phyloP scores from a whole-genome alignment of 73 alveolate species.

The Uronychia binucleata region DNA sequence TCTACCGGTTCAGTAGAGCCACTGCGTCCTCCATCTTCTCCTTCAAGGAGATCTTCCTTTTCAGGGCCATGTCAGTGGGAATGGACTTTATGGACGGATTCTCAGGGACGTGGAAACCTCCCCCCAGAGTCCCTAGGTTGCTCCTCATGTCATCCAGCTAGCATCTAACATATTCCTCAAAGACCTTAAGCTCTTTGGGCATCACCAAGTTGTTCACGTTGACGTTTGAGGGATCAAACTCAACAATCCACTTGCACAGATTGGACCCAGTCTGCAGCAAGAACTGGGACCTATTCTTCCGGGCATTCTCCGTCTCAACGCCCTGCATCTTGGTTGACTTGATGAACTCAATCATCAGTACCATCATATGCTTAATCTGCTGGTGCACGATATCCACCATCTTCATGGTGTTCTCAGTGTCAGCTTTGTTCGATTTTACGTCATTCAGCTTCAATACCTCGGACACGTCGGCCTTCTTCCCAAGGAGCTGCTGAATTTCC shows the following conservation, averaged over 20 bases:
- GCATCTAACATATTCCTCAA: neutral
- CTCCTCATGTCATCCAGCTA: neutral
- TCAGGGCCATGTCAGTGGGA: too few species aligned
- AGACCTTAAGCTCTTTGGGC: conserved; percentile 5
- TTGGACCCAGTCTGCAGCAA: neutral
- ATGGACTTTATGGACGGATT: too few species aligned
- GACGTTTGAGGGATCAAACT: conserved; percentile 7
- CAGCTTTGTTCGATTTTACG: conserved; percentile 31
- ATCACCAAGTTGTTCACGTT: neutral
- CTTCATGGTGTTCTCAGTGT: conserved; percentile 14
- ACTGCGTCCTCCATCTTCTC: neutral
- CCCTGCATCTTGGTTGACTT: neutral
- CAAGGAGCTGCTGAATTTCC: conserved; percentile 6
- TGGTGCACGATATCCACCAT: conserved; percentile 33
- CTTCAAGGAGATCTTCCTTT: neutral
- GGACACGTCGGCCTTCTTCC: conserved; percentile 16
- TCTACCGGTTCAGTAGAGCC: neutral
- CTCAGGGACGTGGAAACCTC: too few species aligned
- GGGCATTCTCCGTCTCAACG: neutral
- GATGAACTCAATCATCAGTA: conserved; percentile 27
- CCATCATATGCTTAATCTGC: conserved; percentile 26
- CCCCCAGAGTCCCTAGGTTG: too few species aligned
- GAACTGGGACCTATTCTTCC: neutral
- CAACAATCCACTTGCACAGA: neutral
- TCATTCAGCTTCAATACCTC: conserved; percentile 17